A percentile compares a stretch with the other conserved stretches of the same genome.
These are phyloP conservation scores for Huiozyma sinensis DNA, from an alignment of 805 yeast species.

Conservation along the genomic window DNA sequence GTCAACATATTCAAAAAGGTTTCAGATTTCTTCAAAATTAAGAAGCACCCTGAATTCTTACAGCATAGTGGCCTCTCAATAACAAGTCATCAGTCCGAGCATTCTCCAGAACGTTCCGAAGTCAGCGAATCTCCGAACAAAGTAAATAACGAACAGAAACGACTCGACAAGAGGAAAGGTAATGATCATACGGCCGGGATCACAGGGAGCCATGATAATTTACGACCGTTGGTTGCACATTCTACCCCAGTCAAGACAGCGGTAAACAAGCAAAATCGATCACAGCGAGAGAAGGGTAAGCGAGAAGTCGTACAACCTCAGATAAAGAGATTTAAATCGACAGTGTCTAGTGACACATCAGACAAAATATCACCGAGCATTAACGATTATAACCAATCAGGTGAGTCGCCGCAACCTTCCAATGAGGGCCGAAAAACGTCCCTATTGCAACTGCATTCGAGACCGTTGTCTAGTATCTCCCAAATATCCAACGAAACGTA, in stretches of 20 bases:
- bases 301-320: slow-evolving; percentile 7
- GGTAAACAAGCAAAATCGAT: too few relatives aligned
- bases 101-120: not conserved
- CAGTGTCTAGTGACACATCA: slow-evolving; percentile 14
- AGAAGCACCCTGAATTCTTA: slow-evolving; percentile 2
- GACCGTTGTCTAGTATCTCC: slow-evolving; percentile 45
- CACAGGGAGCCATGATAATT: not conserved
- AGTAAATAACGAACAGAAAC: not conserved
- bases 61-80: not conserved
- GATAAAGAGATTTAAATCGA: slow-evolving; percentile 20
- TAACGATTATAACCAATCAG: slow-evolving; percentile 19
- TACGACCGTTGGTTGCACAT: not conserved
- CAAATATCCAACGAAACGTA: slow-evolving; percentile 39
- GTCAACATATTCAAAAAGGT: slow-evolving; percentile 26
- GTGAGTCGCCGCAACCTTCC: slow-evolving; percentile 3
- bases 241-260: not conserved
- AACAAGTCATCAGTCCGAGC: too few relatives aligned
- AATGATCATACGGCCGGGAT: slow-evolving; percentile 2
- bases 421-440: slow-evolving; percentile 10
- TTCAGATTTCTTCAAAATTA: slow-evolving; percentile 26
- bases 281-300: too few relatives aligned
- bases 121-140: not conserved
- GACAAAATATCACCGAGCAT: slow-evolving; percentile 22
- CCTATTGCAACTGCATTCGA: slow-evolving; percentile 13
- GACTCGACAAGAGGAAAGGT: not conserved